Conservation (phyloP, 1,284 basidiomycete genomes). For the Cutaneotrichosporon arboriforme region DNA sequence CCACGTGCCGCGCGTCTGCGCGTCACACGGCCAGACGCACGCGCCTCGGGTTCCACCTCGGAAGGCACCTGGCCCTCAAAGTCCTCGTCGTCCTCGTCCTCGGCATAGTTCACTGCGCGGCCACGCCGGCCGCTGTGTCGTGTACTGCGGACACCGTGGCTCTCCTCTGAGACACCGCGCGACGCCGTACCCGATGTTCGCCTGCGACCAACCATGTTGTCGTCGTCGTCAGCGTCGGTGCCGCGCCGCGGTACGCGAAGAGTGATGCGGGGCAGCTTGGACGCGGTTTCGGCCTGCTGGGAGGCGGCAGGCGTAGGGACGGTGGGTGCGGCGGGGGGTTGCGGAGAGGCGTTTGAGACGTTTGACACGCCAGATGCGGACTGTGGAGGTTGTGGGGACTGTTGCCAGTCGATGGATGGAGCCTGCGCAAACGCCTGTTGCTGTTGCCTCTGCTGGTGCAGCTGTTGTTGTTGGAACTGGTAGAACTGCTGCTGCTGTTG, state of each 20-base stretch:
- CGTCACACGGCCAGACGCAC: background rate
- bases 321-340: background rate
- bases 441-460: background rate
- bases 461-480: slow-evolving; percentile 1
- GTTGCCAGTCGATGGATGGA: background rate
- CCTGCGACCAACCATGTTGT: background rate
- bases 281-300: background rate
- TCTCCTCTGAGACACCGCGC: background rate
- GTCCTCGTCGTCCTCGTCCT: slow-evolving; percentile 25
- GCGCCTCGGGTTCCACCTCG: no score
- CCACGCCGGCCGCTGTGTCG: background rate
- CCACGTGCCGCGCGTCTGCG: slow-evolving; percentile 4
- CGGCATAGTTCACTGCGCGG: slow-evolving; percentile 13
- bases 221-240: background rate
- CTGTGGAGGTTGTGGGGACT: no score
- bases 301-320: background rate
- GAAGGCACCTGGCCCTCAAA: slow-evolving; percentile 5
- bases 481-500: background rate
- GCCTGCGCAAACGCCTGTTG: background rate
- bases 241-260: slow-evolving; percentile 5
- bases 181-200: no score
- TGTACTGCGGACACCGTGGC: background rate
- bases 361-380: no score
- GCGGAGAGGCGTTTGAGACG: background rate
- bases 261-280: slow-evolving; percentile 12